phyloP scores from a whole-genome alignment of 139 green algal genomes.

The Mesostigma viride region DNA sequence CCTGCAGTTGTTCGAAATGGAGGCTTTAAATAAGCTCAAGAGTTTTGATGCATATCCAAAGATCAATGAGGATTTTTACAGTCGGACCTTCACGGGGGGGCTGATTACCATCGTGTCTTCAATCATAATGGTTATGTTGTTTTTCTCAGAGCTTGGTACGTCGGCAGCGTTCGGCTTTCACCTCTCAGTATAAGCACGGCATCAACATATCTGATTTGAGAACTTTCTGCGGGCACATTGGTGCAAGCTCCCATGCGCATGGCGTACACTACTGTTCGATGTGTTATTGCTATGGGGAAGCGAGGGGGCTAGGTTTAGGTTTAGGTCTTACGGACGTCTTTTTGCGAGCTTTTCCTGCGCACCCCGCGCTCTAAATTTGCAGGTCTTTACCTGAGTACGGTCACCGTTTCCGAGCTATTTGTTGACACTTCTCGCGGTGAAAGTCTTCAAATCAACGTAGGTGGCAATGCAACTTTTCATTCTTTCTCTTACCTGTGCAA shows the following conservation, averaged over 20 bases:
- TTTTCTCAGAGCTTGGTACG: conserved; percentile 69
- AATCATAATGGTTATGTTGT: conserved; percentile 81
- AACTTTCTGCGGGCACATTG: no score
- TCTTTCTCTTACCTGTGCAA: no score
- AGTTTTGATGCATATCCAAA: conserved; percentile 76
- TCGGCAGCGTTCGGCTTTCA: conserved; percentile 40
- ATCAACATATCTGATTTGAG: neutral
- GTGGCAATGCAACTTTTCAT: no score
- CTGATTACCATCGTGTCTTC: conserved; percentile 81
- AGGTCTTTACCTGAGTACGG: conserved; percentile 63
- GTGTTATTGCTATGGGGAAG: no score
- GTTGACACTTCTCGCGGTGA: conserved; percentile 81
- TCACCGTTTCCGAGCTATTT: conserved; percentile 61
- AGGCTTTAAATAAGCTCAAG: conserved; percentile 32
- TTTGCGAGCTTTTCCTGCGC: no score
- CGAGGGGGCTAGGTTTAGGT: no score
- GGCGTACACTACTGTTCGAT: no score
- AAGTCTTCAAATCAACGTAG: conserved; percentile 69
- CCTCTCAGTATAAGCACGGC: neutral
- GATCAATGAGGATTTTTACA: conserved; percentile 87
- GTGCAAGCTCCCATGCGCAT: neutral
- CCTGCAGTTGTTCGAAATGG: no score
- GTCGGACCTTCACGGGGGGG: conserved; percentile 68
- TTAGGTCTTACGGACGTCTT: no score
- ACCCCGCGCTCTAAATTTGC: no score